Conservation (phyloP, 2,329 filamentous ascomycete genomes). For the Botrytis tulipae region DNA sequence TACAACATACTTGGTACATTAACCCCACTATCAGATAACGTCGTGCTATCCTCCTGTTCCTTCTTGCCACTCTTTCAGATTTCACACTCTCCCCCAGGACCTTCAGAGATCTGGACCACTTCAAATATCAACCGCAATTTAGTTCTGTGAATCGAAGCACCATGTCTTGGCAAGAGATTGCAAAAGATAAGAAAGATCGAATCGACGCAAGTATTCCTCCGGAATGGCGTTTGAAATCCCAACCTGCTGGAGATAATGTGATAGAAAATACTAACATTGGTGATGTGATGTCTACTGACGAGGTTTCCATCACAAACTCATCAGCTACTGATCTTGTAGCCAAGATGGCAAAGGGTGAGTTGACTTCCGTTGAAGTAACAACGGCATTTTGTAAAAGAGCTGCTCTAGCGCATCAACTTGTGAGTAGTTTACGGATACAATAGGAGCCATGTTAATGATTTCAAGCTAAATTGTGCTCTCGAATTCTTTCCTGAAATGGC, state of each 20-base stretch:
- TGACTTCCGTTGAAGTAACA: slow-evolving; percentile 41
- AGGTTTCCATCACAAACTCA: slow-evolving; percentile 44
- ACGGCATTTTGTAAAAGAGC: slow-evolving; percentile 50
- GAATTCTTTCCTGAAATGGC: slow-evolving; percentile 52
- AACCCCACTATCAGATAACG: neutral
- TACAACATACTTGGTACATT: neutral
- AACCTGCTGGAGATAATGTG: slow-evolving; percentile 56
- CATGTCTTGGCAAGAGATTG: slow-evolving; percentile 49
- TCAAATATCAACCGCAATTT: neutral
- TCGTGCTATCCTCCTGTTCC: neutral
- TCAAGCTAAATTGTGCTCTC: slow-evolving; percentile 40
- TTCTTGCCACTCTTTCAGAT: neutral
- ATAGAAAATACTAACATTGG: slow-evolving; percentile 40
- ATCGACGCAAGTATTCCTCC: slow-evolving; percentile 54
- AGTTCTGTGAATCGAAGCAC: neutral
- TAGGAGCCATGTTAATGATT: neutral
- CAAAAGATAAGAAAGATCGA: slow-evolving; percentile 52
- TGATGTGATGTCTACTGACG: slow-evolving; percentile 40
- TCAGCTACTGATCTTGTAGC: slow-evolving; percentile 32
- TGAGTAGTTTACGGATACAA: slow-evolving; percentile 11
- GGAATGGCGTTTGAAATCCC: slow-evolving; percentile 53
- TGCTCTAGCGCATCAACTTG: slow-evolving; percentile 48
- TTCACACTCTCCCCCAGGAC: neutral
- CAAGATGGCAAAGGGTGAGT: slow-evolving; percentile 28
- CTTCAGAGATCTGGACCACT: neutral